A percentile compares a stretch with the other conserved stretches of the same genome.
Conservation (phyloP, 352 stramenopile genomes). For the Phytophthora pinifolia region DNA sequence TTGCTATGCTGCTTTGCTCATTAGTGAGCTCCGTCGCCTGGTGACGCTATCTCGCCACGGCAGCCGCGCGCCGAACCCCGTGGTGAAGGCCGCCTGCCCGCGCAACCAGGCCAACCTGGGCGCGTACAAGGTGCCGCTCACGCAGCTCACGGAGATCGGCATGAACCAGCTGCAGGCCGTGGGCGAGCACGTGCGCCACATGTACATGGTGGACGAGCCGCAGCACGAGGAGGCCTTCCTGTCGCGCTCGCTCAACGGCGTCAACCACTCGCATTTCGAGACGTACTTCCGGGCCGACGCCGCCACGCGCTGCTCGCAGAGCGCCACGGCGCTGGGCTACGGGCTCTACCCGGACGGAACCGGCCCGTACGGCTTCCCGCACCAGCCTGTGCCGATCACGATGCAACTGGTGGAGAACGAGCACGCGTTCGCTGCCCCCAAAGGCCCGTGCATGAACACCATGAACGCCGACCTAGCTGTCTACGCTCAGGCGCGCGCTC, state of each 20-base stretch:
- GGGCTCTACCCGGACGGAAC: slow-evolving; percentile 83
- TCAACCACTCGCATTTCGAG: slow-evolving; percentile 79
- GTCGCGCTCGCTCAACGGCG: slow-evolving; percentile 66
- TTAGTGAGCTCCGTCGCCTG: slow-evolving; percentile 67
- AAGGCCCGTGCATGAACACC: slow-evolving; percentile 63
- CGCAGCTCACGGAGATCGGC: slow-evolving; percentile 80
- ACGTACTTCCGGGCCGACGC: slow-evolving; percentile 85
- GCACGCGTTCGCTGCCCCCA: slow-evolving; percentile 82
- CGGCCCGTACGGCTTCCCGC: slow-evolving; percentile 59
- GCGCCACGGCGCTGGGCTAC: slow-evolving; percentile 69
- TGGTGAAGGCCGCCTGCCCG: slow-evolving; percentile 59
- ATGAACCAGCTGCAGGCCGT: slow-evolving; percentile 77
- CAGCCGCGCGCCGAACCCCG: slow-evolving; percentile 74
- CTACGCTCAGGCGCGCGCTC: slow-evolving; percentile 58
- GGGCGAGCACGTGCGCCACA: slow-evolving; percentile 64
- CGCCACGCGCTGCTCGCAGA: slow-evolving; percentile 79
- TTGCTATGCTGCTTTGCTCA: too few relatives aligned
- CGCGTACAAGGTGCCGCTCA: slow-evolving; percentile 77
- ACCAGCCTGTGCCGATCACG: slow-evolving; percentile 78
- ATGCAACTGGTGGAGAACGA: slow-evolving; percentile 87
- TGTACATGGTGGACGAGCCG: slow-evolving; percentile 57
- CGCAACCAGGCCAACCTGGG: slow-evolving; percentile 68
- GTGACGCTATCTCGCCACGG: slow-evolving; percentile 81
- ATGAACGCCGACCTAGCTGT: slow-evolving; percentile 49
- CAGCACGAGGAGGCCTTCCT: slow-evolving; percentile 58